Percentiles rank a stretch among this genome's conserved stretches.
These are phyloP conservation scores for Penicilliopsis zonata DNA, from an alignment of 495 filamentous ascomycete genomes.

Conservation along the genomic window DNA sequence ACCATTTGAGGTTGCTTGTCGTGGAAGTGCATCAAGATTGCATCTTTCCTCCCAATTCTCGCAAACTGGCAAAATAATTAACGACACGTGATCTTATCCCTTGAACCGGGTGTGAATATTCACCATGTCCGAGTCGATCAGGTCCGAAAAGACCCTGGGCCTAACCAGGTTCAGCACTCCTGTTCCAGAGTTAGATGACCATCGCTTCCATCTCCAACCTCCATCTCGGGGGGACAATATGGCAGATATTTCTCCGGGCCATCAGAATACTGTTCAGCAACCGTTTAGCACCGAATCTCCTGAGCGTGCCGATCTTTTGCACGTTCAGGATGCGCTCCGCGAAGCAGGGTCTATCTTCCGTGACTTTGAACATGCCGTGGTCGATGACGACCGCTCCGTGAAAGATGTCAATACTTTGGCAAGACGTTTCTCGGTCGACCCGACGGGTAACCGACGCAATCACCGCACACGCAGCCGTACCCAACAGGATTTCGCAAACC, in stretches of 20 bases:
- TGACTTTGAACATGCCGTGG: conserved; percentile 70
- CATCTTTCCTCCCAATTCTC: no score
- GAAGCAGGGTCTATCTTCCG: conserved; percentile 41
- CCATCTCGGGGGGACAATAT: conserved; percentile 48
- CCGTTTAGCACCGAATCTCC: conserved; percentile 14
- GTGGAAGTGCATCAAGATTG: no score
- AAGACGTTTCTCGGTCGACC: conserved; percentile 29
- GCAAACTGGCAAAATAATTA: no score
- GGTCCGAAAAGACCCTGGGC: conserved; percentile 43
- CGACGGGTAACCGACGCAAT: conserved; percentile 21
- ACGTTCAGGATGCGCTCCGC: conserved; percentile 34
- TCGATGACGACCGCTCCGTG: conserved; percentile 61
- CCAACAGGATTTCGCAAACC: conserved; percentile 29
- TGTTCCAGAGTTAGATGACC: conserved; percentile 84
- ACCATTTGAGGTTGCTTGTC: no score
- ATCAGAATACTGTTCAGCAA: conserved; percentile 24
- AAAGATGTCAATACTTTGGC: conserved; percentile 29
- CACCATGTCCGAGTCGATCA: conserved; percentile 52
- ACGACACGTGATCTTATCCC: no score
- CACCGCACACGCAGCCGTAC: conserved; percentile 27
- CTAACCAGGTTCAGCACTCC: conserved; percentile 61
- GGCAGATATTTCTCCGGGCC: conserved; percentile 20
- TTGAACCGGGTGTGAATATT: no score
- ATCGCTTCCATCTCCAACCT: conserved; percentile 66
- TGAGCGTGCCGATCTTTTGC: conserved; percentile 35